Evolutionary conservation across 208 protist genomes (phyloP), one percentile per base, ranked within the genome.

Genomic region (Leishmania gerbilli): DNA sequence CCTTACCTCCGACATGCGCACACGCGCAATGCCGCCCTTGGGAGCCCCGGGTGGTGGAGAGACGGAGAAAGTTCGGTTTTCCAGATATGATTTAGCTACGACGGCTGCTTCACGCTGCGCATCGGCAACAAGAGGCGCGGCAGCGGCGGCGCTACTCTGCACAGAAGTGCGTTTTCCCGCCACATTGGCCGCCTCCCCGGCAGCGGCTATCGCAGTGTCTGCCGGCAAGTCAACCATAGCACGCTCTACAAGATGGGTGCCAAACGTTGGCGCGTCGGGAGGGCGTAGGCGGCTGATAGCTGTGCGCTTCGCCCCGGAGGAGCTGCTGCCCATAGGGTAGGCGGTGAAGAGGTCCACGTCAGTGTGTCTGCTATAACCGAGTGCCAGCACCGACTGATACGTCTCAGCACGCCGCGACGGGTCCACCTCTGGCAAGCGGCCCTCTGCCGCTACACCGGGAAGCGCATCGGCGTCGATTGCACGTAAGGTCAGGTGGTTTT

Each of bases 211-310:
- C 68, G 37, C 27, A 24, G 68, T 42, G 64, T 77, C 60, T 40
- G 55, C 67, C 6, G 79, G 77, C 8, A 76, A 60, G n/a, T 76
- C 76, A 19, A 85, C 47, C 62, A 86, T 79, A 24, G 77, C 75
- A 1, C 81, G 55, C 76, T 80, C 55, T 3, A 96, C 91, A 24
- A 96, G 84, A 45, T 83, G 87, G 7, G 79, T 74, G 75, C 90
- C 89, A 69, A 93, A 92, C 0, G 76, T 79, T 15, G 83, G 84
- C n/a, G 83, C 65, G 56, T 91, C 84, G 8, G 91, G 93, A 0
- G 91, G 78, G 37, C 93, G 93, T 31, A 96, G 84, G n/a, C 85
- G 87, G 77, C 85, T 90, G 64, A 90, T 74, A 3, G 82, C 83
- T 17, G 72, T 68, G 60, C 86, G 83, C 19, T 71, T 69, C 37